A percentile compares a stretch with the other conserved stretches of the same genome.
Conservation (phyloP, 768 basidiomycete genomes). For the Lyophyllum semitale region DNA sequence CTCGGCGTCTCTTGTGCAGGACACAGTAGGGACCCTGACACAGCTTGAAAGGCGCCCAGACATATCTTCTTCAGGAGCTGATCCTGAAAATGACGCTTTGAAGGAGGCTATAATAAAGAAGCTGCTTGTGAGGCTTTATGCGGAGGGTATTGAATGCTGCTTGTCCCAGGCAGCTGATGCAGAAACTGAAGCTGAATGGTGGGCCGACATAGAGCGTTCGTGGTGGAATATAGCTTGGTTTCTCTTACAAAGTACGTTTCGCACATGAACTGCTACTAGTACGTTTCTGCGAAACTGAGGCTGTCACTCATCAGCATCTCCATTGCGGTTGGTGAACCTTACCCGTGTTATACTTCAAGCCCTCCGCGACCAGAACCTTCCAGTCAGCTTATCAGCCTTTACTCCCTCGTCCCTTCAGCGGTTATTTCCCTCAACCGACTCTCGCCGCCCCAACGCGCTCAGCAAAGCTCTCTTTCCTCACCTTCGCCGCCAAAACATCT, state of each 20-base stretch:
- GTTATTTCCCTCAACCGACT: constrained; percentile 46
- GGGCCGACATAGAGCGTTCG: constrained; percentile 73
- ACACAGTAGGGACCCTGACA: constrained; percentile 25
- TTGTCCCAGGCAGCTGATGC: constrained; percentile 67
- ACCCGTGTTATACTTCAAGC: constrained; percentile 40
- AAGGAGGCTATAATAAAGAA: constrained; percentile 47
- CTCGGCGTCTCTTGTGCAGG: constrained; percentile 25
- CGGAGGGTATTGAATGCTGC: constrained; percentile 63
- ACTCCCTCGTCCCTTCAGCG: constrained; percentile 47
- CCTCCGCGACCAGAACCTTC: constrained; percentile 44
- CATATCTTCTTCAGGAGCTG: constrained; percentile 7
- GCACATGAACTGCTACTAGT: neutral
- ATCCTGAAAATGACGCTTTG: constrained; percentile 39
- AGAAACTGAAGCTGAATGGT: constrained; percentile 84
- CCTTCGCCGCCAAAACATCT: constrained; percentile 21
- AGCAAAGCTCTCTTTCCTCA: constrained; percentile 70
- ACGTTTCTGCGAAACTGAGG: neutral
- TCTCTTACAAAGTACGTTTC: constrained; percentile 74
- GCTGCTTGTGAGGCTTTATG: constrained; percentile 60
- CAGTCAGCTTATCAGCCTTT: constrained; percentile 47
- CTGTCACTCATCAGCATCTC: constrained; percentile 40
- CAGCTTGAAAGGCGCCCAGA: constrained; percentile 24
- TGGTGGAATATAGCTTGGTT: constrained; percentile 56
- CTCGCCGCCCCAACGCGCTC: constrained; percentile 51
- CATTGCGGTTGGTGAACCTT: constrained; percentile 40